A percentile compares a stretch with the other conserved stretches of the same genome.
These are phyloP conservation scores for Pythium dissotocum DNA, from an alignment of 352 stramenopile species.

Conservation along the genomic window DNA sequence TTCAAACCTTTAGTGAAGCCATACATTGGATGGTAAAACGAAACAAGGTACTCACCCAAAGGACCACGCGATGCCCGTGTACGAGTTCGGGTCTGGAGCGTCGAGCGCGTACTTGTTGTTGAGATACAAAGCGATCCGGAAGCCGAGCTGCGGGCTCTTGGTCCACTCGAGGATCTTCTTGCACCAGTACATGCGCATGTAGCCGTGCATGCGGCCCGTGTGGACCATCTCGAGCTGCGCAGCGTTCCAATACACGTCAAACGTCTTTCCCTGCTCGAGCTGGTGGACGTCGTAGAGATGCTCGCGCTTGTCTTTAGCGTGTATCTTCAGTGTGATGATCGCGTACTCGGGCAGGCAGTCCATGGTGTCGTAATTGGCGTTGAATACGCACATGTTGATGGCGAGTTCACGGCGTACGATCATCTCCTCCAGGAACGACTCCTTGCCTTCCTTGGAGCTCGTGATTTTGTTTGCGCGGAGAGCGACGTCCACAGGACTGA, in stretches of 20 bases:
- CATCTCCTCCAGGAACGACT: conserved; percentile 97
- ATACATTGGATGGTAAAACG: not conserved
- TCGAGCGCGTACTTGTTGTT: conserved; percentile 99
- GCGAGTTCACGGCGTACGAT: conserved; percentile 96
- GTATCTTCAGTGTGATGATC: conserved; percentile 88
- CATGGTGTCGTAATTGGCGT: conserved; percentile 94
- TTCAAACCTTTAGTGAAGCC: not conserved
- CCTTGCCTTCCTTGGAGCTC: conserved; percentile 74
- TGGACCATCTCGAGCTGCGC: conserved; percentile 95
- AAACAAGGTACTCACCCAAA: conserved; percentile 47
- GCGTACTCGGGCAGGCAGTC: conserved; percentile 90
- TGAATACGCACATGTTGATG: conserved; percentile 98
- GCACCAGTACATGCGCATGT: conserved; percentile 99
- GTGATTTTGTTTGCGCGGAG: conserved; percentile 61
- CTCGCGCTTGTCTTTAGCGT: conserved; percentile 86
- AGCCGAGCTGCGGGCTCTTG: conserved; percentile 83
- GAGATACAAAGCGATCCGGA: conserved; percentile 92
- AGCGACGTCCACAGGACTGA: conserved; percentile 68
- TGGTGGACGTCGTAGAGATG: conserved; percentile 91
- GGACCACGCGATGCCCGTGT: conserved; percentile 78
- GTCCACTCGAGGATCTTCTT: conserved; percentile 99
- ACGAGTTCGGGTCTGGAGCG: conserved; percentile 95
- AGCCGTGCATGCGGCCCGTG: conserved; percentile 92
- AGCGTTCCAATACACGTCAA: conserved; percentile 98
- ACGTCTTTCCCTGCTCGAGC: conserved; percentile 92